phyloP scores from a whole-genome alignment of 768 basidiomycete genomes.

The Pleurotus eryngii region DNA sequence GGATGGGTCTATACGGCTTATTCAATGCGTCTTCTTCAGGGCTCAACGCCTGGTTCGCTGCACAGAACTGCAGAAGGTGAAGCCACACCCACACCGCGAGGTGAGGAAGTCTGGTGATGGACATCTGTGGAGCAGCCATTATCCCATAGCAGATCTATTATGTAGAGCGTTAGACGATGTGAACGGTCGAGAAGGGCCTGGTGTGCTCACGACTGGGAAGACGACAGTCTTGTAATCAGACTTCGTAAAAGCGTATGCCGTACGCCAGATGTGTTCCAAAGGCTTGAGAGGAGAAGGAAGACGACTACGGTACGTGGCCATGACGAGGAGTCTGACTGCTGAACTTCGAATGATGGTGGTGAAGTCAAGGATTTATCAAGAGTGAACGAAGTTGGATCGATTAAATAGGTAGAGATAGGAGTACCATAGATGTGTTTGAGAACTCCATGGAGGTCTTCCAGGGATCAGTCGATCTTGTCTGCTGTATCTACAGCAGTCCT shows the following conservation, averaged over 20 bases:
- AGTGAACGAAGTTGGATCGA: too few species aligned
- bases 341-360: too few species aligned
- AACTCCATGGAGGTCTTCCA: too few species aligned
- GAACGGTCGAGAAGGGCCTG: neutral
- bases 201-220: conserved; percentile 39
- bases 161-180: neutral
- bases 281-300: conserved; percentile 1
- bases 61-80: conserved; percentile 40
- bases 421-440: too few species aligned
- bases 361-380: too few species aligned
- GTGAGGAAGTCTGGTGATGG: conserved; percentile 15
- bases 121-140: conserved; percentile 20
- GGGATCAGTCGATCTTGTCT: too few species aligned
- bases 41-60: conserved; percentile 41
- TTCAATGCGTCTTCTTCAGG: conserved; percentile 42
- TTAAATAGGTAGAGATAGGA: too few species aligned
- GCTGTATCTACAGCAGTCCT: too few species aligned
- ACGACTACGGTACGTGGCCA: neutral
- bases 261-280: neutral
- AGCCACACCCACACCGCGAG: conserved; percentile 37
- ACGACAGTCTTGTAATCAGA: conserved; percentile 45
- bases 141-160: conserved; percentile 20
- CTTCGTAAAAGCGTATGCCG: conserved; percentile 36
- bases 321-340: neutral
- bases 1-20: conserved; percentile 43